These are phyloP conservation scores for Esteya vermicola DNA, from an alignment of 2,329 filamentous ascomycete genomes.

Conservation along the genomic window DNA sequence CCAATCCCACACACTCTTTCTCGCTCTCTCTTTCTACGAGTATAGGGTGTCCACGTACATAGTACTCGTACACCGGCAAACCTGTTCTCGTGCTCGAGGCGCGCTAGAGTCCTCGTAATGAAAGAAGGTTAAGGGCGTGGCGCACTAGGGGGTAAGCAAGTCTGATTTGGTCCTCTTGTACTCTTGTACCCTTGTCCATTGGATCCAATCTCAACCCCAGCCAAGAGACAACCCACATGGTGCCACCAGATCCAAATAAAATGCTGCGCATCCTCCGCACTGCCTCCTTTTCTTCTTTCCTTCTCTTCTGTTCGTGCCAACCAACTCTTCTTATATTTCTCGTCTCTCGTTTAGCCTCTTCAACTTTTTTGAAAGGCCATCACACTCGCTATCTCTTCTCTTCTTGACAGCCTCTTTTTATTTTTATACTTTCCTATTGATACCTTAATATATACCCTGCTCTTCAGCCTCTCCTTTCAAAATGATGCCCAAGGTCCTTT, in stretches of 20 bases:
- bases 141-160: no score
- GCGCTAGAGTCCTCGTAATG: no score
- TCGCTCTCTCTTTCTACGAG: no score
- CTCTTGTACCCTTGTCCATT: no score
- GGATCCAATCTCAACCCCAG: no score
- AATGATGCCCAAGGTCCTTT: constrained; percentile 32
- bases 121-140: no score
- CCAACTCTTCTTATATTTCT: neutral
- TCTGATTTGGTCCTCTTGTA: no score
- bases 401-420: neutral
- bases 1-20: no score
- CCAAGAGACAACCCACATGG: no score
- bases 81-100: no score
- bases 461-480: constrained; percentile 7
- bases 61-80: no score
- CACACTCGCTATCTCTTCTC: neutral
- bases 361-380: neutral
- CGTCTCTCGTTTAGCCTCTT: neutral
- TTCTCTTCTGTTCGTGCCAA: neutral
- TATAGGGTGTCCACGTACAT: no score
- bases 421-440: neutral
- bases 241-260: neutral
- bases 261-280: neutral
- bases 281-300: neutral
- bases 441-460: neutral